Base-by-base conservation (phyloP, 768 basidiomycete genomes). In the Amanita pallidorosea region DNA sequence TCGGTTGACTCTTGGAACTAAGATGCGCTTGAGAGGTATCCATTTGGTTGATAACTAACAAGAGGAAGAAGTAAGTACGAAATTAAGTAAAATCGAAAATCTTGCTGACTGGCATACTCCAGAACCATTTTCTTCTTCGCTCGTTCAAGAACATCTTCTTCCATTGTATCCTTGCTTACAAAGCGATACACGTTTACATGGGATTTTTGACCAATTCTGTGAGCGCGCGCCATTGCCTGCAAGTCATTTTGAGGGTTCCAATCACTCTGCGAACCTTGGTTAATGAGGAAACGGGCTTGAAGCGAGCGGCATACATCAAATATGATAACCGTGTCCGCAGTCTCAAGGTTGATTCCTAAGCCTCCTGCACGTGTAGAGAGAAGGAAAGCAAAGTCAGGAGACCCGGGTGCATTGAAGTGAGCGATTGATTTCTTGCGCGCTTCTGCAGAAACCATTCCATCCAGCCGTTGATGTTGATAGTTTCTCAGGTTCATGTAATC, bases 41-140 rank as follows among this genome's bases (percentile, higher is more conserved):
- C 88, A 98, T 96, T 70, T 98, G 95, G 68, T 97, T 96, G 74
- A 99, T 97, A 71, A 99, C 93, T 96, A 64, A 31, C 27, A 20
- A 46, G 36, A 17, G 41, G 23, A 41, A 40, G 31, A 59, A 40
- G 60, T 62, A 31, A 49, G 23, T 49, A 8, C 23, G 38, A 18
- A 11, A 3, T 34, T 22, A 12, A 15, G 43, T 25, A 25, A 13
- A 23, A 7, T 31, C 12, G 41, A 27, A 23, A 23, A n/a, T 35
- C 50, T 48, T 53, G 46, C 93, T 63, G 67, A 97, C 94, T 97
- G 38, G 96, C 96, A 73, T 98, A 96, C 67, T 99, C 96, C 55
- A 99, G 73, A 40, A 98, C 92, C 96, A 98, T 98, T 74, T 99
- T 98, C 74, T 92, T 90, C 77, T 94, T 94, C 9, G 96, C 96